Conservation (phyloP, 352 stramenopile genomes). For the Globisporangium mamillatum region DNA sequence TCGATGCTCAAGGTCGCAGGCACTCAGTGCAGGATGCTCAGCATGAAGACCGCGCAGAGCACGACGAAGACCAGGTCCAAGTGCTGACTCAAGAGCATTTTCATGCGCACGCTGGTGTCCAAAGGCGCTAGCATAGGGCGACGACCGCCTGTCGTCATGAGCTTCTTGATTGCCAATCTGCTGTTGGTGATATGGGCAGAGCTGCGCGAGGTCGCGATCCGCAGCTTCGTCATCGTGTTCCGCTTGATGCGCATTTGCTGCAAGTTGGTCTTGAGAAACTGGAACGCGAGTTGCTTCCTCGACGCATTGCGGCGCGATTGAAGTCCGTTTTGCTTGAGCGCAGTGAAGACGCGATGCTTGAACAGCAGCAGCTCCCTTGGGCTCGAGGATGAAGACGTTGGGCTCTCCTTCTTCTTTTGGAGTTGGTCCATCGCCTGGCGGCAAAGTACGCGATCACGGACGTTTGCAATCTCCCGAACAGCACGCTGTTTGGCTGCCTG, state of each 20-base stretch:
- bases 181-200: constrained; percentile 1
- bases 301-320: constrained; percentile 27
- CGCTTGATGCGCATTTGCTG: constrained; percentile 30
- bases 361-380: constrained; percentile 14
- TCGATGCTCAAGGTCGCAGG: neutral
- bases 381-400: neutral
- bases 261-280: constrained; percentile 16
- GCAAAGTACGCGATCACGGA: constrained; percentile 21
- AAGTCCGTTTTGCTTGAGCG: constrained; percentile 10
- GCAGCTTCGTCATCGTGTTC: constrained; percentile 3
- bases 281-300: constrained; percentile 47
- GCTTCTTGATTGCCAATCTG: neutral
- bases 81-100: constrained; percentile 19
- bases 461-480: constrained; percentile 9
- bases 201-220: neutral
- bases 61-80: constrained; percentile 22
- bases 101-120: neutral
- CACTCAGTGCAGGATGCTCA: constrained; percentile 1
- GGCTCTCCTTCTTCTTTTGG: neutral
- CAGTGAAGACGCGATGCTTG: constrained; percentile 30
- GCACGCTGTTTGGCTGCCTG: neutral
- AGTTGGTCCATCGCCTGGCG: constrained; percentile 26
- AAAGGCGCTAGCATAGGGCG: neutral
- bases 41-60: constrained; percentile 13
- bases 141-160: neutral